Conservation (phyloP, 2,329 filamentous ascomycete genomes). For the Sphaerulina musiva region DNA sequence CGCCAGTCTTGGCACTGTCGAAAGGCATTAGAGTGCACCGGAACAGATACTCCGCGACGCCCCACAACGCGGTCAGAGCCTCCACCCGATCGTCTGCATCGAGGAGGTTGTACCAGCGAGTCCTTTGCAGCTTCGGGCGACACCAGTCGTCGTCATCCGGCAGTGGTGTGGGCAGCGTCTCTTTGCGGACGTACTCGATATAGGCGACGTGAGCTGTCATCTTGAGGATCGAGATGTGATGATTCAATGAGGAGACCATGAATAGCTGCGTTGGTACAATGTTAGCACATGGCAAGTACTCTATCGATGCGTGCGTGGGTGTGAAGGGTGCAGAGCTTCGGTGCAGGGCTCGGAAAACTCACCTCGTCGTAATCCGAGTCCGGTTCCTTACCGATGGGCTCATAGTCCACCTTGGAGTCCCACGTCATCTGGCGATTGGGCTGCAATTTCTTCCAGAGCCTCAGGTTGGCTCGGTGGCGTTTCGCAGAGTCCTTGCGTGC, state of each 20-base stretch:
- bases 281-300: neutral
- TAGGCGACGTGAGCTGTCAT: slow-evolving; percentile 53
- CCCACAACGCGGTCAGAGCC: slow-evolving; percentile 53
- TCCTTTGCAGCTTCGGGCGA: slow-evolving; percentile 48
- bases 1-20: neutral
- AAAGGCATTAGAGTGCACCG: neutral
- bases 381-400: slow-evolving; percentile 50
- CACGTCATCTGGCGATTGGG: slow-evolving; percentile 45
- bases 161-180: slow-evolving; percentile 31
- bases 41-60: slow-evolving; percentile 49
- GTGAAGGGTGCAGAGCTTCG: neutral
- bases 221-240: slow-evolving; percentile 55
- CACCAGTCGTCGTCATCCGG: slow-evolving; percentile 42
- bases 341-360: slow-evolving; percentile 24
- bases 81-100: slow-evolving; percentile 49
- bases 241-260: slow-evolving; percentile 56
- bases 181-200: slow-evolving; percentile 48
- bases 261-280: slow-evolving; percentile 45
- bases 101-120: slow-evolving; percentile 55
- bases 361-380: slow-evolving; percentile 42
- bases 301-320: neutral
- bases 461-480: slow-evolving; percentile 36
- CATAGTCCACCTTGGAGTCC: slow-evolving; percentile 52
- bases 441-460: slow-evolving; percentile 50
- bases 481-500: slow-evolving; percentile 1